Percentiles rank a stretch among this genome's conserved stretches.
phyloP scores from a whole-genome alignment of 257 asterid genomes.

The Ilex asprella region DNA sequence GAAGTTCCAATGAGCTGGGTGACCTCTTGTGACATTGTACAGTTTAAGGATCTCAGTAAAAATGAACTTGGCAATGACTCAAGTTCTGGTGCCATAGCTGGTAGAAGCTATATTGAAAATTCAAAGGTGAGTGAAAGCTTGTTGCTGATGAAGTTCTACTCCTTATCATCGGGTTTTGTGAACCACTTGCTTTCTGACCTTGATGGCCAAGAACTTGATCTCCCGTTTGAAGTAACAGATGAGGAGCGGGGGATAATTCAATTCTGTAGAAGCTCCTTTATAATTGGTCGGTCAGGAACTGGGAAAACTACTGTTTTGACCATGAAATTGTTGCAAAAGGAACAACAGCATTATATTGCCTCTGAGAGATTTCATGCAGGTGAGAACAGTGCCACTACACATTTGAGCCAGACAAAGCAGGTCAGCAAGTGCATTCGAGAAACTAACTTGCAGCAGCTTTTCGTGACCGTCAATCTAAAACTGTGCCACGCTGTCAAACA shows the following conservation, averaged over 20 bases:
- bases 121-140: slow-evolving; percentile 53
- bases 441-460: slow-evolving; percentile 41
- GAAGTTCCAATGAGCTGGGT: slow-evolving; percentile 61
- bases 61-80: too few species aligned
- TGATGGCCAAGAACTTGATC: slow-evolving; percentile 38
- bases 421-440: neutral
- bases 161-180: slow-evolving; percentile 40
- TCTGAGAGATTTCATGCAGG: slow-evolving; percentile 17
- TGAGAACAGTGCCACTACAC: neutral
- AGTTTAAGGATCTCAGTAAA: slow-evolving; percentile 23
- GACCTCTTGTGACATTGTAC: slow-evolving; percentile 20
- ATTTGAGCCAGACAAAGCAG: neutral
- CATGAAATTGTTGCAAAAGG: slow-evolving; percentile 42
- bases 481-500: slow-evolving; percentile 65
- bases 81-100: too few species aligned
- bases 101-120: slow-evolving; percentile 47
- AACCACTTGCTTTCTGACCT: slow-evolving; percentile 46
- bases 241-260: slow-evolving; percentile 50
- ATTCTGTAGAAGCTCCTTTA: slow-evolving; percentile 45
- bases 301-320: slow-evolving; percentile 67
- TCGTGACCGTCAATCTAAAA: slow-evolving; percentile 65
- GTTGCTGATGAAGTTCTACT: slow-evolving; percentile 56
- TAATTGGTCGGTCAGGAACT: slow-evolving; percentile 69
- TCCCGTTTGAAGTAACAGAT: slow-evolving; percentile 68
- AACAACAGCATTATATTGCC: slow-evolving; percentile 39